phyloP scores from a whole-genome alignment of 305 asterid genomes.

The Rubia balearica region DNA sequence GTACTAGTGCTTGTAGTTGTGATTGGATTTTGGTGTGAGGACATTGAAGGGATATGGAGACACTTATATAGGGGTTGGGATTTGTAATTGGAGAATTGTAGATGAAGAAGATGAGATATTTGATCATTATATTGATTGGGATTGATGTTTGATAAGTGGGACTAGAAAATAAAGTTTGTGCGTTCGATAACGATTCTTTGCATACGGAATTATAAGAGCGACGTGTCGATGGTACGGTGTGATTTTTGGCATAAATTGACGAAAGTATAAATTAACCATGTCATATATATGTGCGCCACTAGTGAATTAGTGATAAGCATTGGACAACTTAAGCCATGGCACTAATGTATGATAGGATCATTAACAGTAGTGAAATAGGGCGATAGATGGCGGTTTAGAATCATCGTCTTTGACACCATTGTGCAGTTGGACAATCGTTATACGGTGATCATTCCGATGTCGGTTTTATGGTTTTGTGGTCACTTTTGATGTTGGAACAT shows the following conservation, averaged over 20 bases:
- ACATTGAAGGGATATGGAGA: constrained; percentile 27
- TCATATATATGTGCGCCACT: too few relatives aligned
- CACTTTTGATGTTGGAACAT: too few relatives aligned
- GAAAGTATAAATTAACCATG: not conserved
- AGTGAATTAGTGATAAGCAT: too few relatives aligned
- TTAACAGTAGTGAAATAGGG: too few relatives aligned
- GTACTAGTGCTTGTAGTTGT: not conserved
- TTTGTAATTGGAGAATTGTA: not conserved
- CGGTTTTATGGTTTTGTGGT: too few relatives aligned
- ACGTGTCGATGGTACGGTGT: constrained; percentile 37
- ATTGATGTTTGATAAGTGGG: constrained; percentile 24
- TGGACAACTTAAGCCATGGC: too few relatives aligned
- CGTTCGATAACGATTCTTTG: constrained; percentile 58
- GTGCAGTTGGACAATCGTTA: too few relatives aligned
- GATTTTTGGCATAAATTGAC: not conserved
- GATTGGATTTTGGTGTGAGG: constrained; percentile 37
- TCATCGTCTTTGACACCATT: too few relatives aligned
- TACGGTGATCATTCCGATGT: too few relatives aligned
- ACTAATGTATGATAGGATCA: too few relatives aligned
- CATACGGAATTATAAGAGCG: constrained; percentile 38
- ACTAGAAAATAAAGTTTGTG: constrained; percentile 17
- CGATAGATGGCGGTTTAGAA: too few relatives aligned
- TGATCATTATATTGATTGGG: constrained; percentile 30
- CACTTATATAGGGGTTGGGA: constrained; percentile 35
- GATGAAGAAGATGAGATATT: constrained; percentile 14